These are phyloP conservation scores for Actinidia chinensis DNA, from an alignment of 179 eudicot species.

Conservation along the genomic window DNA sequence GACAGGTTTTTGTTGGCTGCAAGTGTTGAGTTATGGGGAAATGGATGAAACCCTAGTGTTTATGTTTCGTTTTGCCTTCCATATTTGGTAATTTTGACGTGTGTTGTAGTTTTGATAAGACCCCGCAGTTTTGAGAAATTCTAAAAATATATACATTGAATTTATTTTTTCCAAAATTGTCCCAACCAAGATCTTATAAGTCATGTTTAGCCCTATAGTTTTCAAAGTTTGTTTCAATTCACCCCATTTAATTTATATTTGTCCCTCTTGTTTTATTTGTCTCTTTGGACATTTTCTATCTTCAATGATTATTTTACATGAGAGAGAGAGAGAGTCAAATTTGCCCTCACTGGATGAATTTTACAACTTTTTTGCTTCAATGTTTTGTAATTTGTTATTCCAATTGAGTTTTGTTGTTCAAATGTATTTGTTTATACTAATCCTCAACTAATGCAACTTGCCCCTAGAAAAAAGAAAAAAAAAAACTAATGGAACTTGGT, in stretches of 20 bases:
- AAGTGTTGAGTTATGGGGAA: background rate
- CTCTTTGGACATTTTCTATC: too few relatives aligned
- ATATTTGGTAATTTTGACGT: background rate
- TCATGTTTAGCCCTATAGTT: too few relatives aligned
- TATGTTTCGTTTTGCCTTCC: background rate
- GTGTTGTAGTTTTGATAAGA: background rate
- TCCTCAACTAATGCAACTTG: too few relatives aligned
- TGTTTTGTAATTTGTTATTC: background rate
- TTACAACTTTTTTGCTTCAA: background rate
- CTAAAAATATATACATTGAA: too few relatives aligned
- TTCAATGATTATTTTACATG: background rate
- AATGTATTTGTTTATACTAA: too few relatives aligned
- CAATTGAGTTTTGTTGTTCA: background rate
- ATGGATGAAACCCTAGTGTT: background rate
- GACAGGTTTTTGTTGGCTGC: slow-evolving; percentile 9
- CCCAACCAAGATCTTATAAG: too few relatives aligned
- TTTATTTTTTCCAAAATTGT: too few relatives aligned
- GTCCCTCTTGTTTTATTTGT: too few relatives aligned
- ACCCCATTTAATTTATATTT: too few relatives aligned
- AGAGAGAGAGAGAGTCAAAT: background rate
- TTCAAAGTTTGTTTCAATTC: too few relatives aligned
- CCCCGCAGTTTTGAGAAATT: background rate
- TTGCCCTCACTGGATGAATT: too few relatives aligned
- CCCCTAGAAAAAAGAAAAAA: too few relatives aligned
- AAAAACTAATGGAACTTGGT: background rate